phyloP scores from a whole-genome alignment of 768 basidiomycete species.

The Boletales sp. region DNA sequence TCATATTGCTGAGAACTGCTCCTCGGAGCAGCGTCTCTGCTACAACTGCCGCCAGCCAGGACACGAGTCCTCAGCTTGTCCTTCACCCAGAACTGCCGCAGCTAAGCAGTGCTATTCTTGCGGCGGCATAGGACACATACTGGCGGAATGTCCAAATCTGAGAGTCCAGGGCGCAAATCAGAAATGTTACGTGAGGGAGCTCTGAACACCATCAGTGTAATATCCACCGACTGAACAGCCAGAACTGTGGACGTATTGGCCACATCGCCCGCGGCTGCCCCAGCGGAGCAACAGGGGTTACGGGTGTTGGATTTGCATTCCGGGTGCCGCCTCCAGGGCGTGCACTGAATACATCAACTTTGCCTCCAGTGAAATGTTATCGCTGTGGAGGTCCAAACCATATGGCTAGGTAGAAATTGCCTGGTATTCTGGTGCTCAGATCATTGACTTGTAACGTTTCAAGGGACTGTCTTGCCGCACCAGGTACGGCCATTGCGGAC shows the following conservation, averaged over 20 bases:
- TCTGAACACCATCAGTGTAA: conserved; percentile 1
- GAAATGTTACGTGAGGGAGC: conserved; percentile 75
- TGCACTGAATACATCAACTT: conserved; percentile 66
- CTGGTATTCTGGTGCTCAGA: background rate
- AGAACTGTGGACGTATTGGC: conserved; percentile 81
- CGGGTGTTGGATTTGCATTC: conserved; percentile 50
- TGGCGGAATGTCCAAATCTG: conserved; percentile 82
- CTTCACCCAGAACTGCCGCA: conserved; percentile 75
- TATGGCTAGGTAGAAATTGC: conserved; percentile 59
- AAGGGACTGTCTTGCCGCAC: conserved; percentile 81
- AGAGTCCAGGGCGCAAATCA: conserved; percentile 65
- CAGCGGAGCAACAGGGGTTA: conserved; percentile 38
- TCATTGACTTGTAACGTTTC: conserved; percentile 6
- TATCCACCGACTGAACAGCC: conserved; percentile 3
- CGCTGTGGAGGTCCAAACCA: conserved; percentile 88
- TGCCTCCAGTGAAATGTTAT: conserved; percentile 85
- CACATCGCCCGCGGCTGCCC: conserved; percentile 81
- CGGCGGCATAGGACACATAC: conserved; percentile 88
- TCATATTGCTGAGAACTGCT: conserved; percentile 90
- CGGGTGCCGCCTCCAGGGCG: conserved; percentile 75
- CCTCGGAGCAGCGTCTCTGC: conserved; percentile 84
- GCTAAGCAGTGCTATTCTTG: conserved; percentile 93
- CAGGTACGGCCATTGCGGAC: conserved; percentile 49
- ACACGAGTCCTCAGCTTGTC: conserved; percentile 86
- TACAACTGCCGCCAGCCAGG: conserved; percentile 96